phyloP scores from a whole-genome alignment of 169 alveolate species.

The Toxoplasma gondii region DNA sequence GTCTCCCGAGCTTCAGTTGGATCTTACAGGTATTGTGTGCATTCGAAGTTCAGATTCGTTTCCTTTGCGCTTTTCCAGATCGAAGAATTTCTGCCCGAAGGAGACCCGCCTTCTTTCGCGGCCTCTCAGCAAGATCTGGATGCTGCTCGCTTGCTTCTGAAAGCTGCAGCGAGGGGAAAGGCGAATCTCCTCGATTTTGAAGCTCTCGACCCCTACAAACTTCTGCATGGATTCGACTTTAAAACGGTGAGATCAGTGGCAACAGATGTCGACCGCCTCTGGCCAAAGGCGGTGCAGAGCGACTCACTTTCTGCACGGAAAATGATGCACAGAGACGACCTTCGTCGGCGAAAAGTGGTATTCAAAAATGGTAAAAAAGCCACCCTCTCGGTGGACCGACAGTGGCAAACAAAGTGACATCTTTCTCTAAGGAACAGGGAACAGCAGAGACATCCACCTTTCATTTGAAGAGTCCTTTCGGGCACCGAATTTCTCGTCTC shows the following conservation, averaged over 20 bases:
- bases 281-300: too few relatives aligned
- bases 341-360: too few relatives aligned
- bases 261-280: neutral
- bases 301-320: too few relatives aligned
- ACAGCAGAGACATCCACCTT: too few relatives aligned
- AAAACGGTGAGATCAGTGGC: neutral
- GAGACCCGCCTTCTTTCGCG: constrained; percentile 32
- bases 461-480: too few relatives aligned
- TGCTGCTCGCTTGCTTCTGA: constrained; percentile 56
- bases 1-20: neutral
- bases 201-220: constrained; percentile 69
- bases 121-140: constrained; percentile 36
- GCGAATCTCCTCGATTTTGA: constrained; percentile 68
- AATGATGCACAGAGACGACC: neutral
- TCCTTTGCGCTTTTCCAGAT: constrained; percentile 38
- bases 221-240: constrained; percentile 56
- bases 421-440: too few relatives aligned
- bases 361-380: too few relatives aligned
- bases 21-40: neutral
- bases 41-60: neutral
- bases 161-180: constrained; percentile 66
- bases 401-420: too few relatives aligned
- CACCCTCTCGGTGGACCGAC: too few relatives aligned
- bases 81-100: constrained; percentile 46
- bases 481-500: too few relatives aligned